A percentile compares a stretch with the other conserved stretches of the same genome.
Evolutionary conservation across 495 filamentous ascomycete species (phyloP).

Genomic region (Niebla homalea): DNA sequence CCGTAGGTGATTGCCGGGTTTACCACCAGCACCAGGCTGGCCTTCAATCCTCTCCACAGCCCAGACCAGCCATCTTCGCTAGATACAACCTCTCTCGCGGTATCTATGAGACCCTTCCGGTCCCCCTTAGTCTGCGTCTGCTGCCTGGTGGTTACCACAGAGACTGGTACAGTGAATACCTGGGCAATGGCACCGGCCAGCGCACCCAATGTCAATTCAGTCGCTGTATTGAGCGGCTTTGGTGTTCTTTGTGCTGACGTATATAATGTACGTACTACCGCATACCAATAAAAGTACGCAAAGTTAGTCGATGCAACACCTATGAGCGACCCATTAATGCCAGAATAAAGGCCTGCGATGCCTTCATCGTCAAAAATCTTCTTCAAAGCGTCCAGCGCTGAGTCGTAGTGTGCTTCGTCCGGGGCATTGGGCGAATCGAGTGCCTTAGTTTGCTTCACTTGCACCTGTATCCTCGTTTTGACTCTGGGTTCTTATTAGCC

Average conservation of each 20-base stretch:
- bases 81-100: slow-evolving; percentile 73
- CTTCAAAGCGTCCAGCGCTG: slow-evolving; percentile 72
- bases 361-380: slow-evolving; percentile 82
- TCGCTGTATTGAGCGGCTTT: slow-evolving; percentile 61
- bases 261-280: slow-evolving; percentile 71
- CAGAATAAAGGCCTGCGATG: slow-evolving; percentile 69
- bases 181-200: slow-evolving; percentile 84
- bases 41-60: slow-evolving; percentile 91
- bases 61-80: slow-evolving; percentile 83
- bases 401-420: slow-evolving; percentile 59
- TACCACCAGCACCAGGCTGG: slow-evolving; percentile 88
- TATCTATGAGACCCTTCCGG: slow-evolving; percentile 77
- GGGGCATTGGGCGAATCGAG: slow-evolving; percentile 20
- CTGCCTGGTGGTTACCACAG: slow-evolving; percentile 89
- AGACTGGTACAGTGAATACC: slow-evolving; percentile 89
- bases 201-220: slow-evolving; percentile 79
- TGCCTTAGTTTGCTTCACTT: slow-evolving; percentile 58
- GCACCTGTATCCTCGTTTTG: slow-evolving; percentile 94
- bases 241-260: slow-evolving; percentile 49
- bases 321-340: slow-evolving; percentile 71
- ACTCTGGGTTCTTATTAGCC: slow-evolving; percentile 42
- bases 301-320: slow-evolving; percentile 97
- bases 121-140: slow-evolving; percentile 81
- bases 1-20: slow-evolving; percentile 98
- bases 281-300: slow-evolving; percentile 99